These are phyloP conservation scores for Russula sp. DNA, from an alignment of 768 basidiomycete genomes.

Conservation along the genomic window DNA sequence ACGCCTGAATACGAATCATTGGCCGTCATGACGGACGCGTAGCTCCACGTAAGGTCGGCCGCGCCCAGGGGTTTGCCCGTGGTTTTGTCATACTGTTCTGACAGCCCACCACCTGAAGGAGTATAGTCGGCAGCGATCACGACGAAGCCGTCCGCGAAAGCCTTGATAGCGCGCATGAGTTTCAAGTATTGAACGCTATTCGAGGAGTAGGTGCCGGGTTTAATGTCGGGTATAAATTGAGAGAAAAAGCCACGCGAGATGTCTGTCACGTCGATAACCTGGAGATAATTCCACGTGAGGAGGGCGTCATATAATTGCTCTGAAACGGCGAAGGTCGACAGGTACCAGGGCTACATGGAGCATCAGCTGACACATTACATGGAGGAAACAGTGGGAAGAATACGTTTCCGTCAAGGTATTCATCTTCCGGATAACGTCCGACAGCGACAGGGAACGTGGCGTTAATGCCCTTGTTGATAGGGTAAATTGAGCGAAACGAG, in stretches of 20 bases:
- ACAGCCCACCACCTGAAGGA: conserved; percentile 54
- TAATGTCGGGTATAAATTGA: conserved; percentile 51
- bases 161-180: conserved; percentile 48
- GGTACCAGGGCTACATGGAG: conserved; percentile 63
- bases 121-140: conserved; percentile 58
- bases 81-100: conserved; percentile 59
- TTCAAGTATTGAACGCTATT: conserved; percentile 48
- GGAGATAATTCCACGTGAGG: conserved; percentile 57
- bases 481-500: conserved; percentile 66
- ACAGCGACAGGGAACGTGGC: conserved; percentile 59
- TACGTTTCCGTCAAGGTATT: conserved; percentile 69
- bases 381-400: not conserved
- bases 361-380: conserved; percentile 1
- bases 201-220: conserved; percentile 52
- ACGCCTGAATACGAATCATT: conserved; percentile 55
- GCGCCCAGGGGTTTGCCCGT: conserved; percentile 59
- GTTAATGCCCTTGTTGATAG: conserved; percentile 58
- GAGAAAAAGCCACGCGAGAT: conserved; percentile 71
- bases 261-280: conserved; percentile 51
- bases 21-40: conserved; percentile 63
- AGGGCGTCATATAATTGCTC: conserved; percentile 77
- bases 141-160: conserved; percentile 66
- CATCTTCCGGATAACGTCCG: conserved; percentile 77
- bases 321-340: conserved; percentile 67
- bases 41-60: conserved; percentile 71